Conservation (phyloP, 257 asterid species). For the Solanum neorickii region DNA sequence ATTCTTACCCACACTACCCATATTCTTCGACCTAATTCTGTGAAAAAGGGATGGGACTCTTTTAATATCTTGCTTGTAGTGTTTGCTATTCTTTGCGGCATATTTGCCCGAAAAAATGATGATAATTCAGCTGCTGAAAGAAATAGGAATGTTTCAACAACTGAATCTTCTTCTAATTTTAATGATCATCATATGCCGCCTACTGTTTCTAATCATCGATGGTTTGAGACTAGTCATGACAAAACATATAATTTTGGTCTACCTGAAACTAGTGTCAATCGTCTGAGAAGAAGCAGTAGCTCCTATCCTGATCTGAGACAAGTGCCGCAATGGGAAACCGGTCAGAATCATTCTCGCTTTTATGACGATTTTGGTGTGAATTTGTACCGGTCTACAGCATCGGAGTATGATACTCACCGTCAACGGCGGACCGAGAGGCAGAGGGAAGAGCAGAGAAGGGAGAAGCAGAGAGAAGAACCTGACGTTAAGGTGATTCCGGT, state of each 20-base stretch:
- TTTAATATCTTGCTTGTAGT: constrained; percentile 45
- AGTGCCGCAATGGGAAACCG: constrained; percentile 37
- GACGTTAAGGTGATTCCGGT: constrained; percentile 44
- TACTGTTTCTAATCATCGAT: constrained; percentile 2
- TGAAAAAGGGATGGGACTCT: constrained; percentile 69
- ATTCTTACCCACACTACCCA: constrained; percentile 41
- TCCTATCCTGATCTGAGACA: constrained; percentile 78
- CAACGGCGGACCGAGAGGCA: constrained; percentile 7
- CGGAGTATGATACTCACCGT: constrained; percentile 8
- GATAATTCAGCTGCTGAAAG: constrained; percentile 16
- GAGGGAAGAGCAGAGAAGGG: background rate
- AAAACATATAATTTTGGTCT: constrained; percentile 12
- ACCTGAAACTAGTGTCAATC: constrained; percentile 15
- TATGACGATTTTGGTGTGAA: constrained; percentile 61
- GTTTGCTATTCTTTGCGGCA: constrained; percentile 73
- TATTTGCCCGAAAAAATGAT: constrained; percentile 56
- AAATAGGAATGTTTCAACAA: background rate
- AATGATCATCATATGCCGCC: background rate
- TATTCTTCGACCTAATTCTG: constrained; percentile 51
- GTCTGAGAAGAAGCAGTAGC: constrained; percentile 64
- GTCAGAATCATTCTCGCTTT: constrained; percentile 27
- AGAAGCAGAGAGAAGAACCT: constrained; percentile 2
- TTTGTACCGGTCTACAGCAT: constrained; percentile 24
- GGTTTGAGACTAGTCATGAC: constrained; percentile 33
- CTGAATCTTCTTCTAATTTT: background rate